A percentile compares a stretch with the other conserved stretches of the same genome.
phyloP scores from a whole-genome alignment of 768 basidiomycete species.

The Lactarius deliciosus region DNA sequence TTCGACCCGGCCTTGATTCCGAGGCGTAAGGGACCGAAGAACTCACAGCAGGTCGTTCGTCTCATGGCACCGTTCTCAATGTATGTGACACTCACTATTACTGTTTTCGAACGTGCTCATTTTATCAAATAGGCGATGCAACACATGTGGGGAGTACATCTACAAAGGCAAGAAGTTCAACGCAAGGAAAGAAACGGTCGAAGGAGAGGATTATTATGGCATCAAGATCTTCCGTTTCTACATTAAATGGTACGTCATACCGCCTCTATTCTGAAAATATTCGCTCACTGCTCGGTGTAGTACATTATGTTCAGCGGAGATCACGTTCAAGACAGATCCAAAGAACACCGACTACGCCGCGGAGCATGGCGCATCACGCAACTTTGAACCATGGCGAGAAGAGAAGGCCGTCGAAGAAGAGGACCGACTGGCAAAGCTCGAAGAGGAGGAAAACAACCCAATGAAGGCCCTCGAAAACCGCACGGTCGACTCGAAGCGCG shows the following conservation, averaged over 20 bases:
- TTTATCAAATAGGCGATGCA: constrained; percentile 66
- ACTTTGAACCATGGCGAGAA: constrained; percentile 97
- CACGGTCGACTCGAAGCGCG: constrained; percentile 88
- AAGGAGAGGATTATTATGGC: constrained; percentile 95
- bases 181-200: constrained; percentile 96
- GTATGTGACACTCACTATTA: constrained; percentile 45
- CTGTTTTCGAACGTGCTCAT: background rate
- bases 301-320: constrained; percentile 94
- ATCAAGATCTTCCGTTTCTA: constrained; percentile 97
- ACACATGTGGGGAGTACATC: constrained; percentile 97
- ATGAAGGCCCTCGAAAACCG: constrained; percentile 97
- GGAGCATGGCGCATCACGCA: constrained; percentile 95
- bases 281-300: constrained; percentile 44
- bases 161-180: constrained; percentile 99
- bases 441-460: constrained; percentile 93
- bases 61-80: constrained; percentile 99
- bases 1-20: constrained; percentile 98
- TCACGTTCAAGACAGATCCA: constrained; percentile 99
- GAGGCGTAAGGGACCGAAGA: constrained; percentile 84
- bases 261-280: constrained; percentile 27
- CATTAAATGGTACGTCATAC: constrained; percentile 73
- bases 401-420: constrained; percentile 75
- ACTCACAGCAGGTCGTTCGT: constrained; percentile 96
- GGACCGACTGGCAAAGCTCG: constrained; percentile 80
- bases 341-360: constrained; percentile 94